Percentiles rank a stretch among this genome's conserved stretches.
phyloP scores from a whole-genome alignment of 805 yeast species.

The Wickerhamiella qilinensis region DNA sequence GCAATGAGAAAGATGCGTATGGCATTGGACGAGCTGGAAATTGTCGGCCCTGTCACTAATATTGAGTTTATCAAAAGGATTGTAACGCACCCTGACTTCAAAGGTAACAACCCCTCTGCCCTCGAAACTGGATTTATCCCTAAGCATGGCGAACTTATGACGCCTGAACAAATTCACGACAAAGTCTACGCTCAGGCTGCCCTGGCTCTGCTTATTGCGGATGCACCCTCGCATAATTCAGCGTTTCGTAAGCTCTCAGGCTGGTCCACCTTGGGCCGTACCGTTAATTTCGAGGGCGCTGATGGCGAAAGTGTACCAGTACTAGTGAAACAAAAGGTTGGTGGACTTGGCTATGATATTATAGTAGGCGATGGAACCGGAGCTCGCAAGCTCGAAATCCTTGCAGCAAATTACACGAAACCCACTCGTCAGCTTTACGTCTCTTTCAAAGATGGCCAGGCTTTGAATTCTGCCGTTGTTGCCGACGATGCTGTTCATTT shows the following conservation, averaged over 20 bases:
- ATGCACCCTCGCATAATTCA: neutral
- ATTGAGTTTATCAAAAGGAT: constrained; percentile 20
- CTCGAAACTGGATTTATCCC: constrained; percentile 21
- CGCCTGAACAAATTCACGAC: constrained; percentile 8
- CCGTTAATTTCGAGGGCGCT: constrained; percentile 6
- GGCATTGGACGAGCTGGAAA: constrained; percentile 18
- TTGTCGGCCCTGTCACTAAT: constrained; percentile 21
- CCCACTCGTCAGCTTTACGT: neutral
- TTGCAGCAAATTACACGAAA: neutral
- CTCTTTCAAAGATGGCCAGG: constrained; percentile 8
- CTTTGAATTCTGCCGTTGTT: constrained; percentile 14
- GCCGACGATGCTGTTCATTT: constrained; percentile 13
- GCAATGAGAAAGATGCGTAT: constrained; percentile 17
- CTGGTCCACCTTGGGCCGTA: constrained; percentile 8
- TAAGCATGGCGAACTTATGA: constrained; percentile 14
- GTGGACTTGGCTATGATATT: neutral
- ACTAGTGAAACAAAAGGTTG: neutral
- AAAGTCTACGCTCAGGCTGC: constrained; percentile 20
- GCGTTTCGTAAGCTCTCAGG: constrained; percentile 1
- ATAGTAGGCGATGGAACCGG: neutral
- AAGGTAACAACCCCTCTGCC: constrained; percentile 16
- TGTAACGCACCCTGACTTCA: constrained; percentile 14
- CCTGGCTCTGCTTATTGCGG: constrained; percentile 11
- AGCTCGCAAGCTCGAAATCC: neutral
- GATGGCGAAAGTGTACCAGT: constrained; percentile 1